Percentiles rank a stretch among this genome's conserved stretches.
Conservation (phyloP, 805 yeast genomes). For the Sugiyamaella marilandica region DNA sequence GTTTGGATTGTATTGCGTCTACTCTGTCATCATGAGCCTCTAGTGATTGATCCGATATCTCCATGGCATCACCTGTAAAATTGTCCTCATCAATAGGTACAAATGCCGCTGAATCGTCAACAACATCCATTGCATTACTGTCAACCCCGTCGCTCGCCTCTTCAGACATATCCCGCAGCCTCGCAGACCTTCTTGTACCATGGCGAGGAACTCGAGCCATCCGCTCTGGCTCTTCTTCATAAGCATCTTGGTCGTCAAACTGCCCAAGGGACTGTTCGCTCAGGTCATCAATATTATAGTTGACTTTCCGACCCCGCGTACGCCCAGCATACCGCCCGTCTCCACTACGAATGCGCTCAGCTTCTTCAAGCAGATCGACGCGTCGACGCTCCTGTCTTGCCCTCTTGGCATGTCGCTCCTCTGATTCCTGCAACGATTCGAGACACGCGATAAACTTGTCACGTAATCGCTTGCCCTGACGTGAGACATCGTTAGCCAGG, state of each 20-base stretch:
- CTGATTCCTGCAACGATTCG: slow-evolving; percentile 16
- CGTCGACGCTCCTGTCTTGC: slow-evolving; percentile 9
- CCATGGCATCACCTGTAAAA: not conserved
- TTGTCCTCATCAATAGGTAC: not conserved
- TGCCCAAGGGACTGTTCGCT: slow-evolving; percentile 10
- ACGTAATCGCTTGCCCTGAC: slow-evolving; percentile 7
- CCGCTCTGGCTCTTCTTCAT: not conserved
- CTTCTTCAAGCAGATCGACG: slow-evolving; percentile 20
- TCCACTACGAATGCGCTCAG: slow-evolving; percentile 22
- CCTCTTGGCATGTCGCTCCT: slow-evolving; percentile 6
- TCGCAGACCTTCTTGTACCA: slow-evolving; percentile 14
- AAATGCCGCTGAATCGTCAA: not conserved
- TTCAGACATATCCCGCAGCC: slow-evolving; percentile 8
- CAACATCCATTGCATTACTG: not conserved
- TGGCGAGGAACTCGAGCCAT: not conserved
- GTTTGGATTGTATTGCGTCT: not conserved
- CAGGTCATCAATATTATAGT: slow-evolving; percentile 24
- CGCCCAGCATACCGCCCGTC: slow-evolving; percentile 31
- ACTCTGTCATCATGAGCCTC: not conserved
- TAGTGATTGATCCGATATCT: not conserved
- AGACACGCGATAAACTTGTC: slow-evolving; percentile 1
- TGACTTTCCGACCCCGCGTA: slow-evolving; percentile 30
- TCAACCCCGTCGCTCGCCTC: not conserved
- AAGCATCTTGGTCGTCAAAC: slow-evolving; percentile 10
- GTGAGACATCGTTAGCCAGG: not conserved